Evolutionary conservation across 352 stramenopile species (phyloP), one percentile per base, ranked within the genome.

Genomic region (Phytophthora fragariaefolia): DNA sequence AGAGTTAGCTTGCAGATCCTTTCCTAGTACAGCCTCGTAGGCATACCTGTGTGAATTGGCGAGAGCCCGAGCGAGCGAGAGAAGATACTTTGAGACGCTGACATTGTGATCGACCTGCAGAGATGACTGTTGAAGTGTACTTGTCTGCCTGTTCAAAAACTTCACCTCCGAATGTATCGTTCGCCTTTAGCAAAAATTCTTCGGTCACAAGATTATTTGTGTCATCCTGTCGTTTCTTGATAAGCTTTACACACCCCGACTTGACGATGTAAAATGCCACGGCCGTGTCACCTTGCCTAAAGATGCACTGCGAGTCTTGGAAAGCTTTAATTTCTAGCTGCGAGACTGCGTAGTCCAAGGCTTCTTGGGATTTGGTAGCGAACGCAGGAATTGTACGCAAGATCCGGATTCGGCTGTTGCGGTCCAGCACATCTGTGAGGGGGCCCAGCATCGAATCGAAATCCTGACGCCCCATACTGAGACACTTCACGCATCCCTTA

Each of bases 301-400:
- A 84, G 30, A 93, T 87, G 45, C 82, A 89, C 50, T 91, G 79
- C 1, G 73, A 72, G 55, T 91, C 78, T 27, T 88, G 76, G 62
- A 89, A 92, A 18, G 83, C 81, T 67, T 90, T 89, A 66, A 92
- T 92, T 53, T 93, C 85, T 2, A 93, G 77, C 57, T 90, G 79
- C 10, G 80, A 89, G 24, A 90, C 78, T n/a, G 89, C 65, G 24
- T 83, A 76, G n/a, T 92, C 83, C 12, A 93, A 73, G 6, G 77
- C 76, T 42, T 93, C 82, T 13, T 65, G 75, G n/a, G 80, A 80
- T n/a, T 81, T 82, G n/a, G 51, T 73, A 5, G 78, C 72, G 30
- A 93, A 87, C 5, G 54, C 64, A 28, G 83, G 79, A 36, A 90
- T 79, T 24, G 68, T 88, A 26, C 74, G 74, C 34, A 93, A 60